Base-by-base conservation (phyloP, 2,329 filamentous ascomycete species). In the Sclerotinia sclerotiorum region DNA sequence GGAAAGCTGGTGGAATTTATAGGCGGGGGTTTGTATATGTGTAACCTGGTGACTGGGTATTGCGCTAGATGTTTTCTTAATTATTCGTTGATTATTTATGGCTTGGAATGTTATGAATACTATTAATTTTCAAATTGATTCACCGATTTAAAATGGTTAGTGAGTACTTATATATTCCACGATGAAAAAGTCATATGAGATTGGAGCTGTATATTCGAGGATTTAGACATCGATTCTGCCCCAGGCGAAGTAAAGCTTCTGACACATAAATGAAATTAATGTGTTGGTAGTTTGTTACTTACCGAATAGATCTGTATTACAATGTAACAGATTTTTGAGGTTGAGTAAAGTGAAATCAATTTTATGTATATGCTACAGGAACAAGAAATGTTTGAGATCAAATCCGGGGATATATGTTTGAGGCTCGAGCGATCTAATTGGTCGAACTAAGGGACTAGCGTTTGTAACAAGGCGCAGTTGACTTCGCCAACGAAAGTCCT, bases 231-330 rank as follows among this genome's bases (percentile, higher is more conserved):
- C n/a, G 4, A 57, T 29, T 66, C 52, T 66, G 63, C 63, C 63
- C 52, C 42, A 46, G 63, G 63, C 52, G 63, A 44, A 65, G 63
- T 39, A 56, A 55, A 65, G 35, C 39, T 19, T 19, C 27, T 57
- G 24, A 24, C 13, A 55, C 19, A 48, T 56, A 11, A 19, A 32
- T 32, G 48, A 29, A n/a, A 32, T 29, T 39, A 11, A 24, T 35
- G 11, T 19, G 17, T 44, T 32, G 15, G 8, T 44, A 44, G 13
- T 29, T 54, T n/a, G 29, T 11, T 35, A 35, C 11, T 49, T 35
- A 35, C 19, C 54, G 11, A 11, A 49, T 19, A 24, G 27, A 35
- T 49, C 27, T 5, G 44, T n/a, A 49, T 0, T 24, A 10, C 19
- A 39, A 39, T 62, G 46, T 62, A 35, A 62, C 21, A 35, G 7